phyloP scores from a whole-genome alignment of 2,329 filamentous ascomycete species.

The Fragosphaeria purpurea region DNA sequence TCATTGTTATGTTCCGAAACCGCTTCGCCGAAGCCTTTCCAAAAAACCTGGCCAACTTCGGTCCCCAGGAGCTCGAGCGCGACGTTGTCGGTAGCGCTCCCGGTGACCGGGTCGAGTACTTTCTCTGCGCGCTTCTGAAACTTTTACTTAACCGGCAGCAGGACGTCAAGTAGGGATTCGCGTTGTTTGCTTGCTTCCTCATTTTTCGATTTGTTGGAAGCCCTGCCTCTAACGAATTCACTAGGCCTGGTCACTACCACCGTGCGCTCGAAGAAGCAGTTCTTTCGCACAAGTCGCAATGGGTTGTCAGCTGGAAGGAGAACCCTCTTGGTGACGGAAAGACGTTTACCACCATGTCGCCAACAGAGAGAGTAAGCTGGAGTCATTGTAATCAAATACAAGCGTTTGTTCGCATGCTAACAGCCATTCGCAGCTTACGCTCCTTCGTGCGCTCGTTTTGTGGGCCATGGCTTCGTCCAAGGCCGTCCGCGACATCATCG shows the following conservation, averaged over 20 bases:
- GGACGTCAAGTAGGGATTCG: slow-evolving; percentile 75
- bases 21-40: slow-evolving; percentile 87
- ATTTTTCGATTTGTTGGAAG: slow-evolving; percentile 27
- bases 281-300: slow-evolving; percentile 74
- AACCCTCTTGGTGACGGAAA: slow-evolving; percentile 74
- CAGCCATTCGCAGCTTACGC: slow-evolving; percentile 51
- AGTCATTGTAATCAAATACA: no score
- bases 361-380: slow-evolving; percentile 63
- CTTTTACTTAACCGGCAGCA: slow-evolving; percentile 95
- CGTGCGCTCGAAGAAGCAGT: slow-evolving; percentile 92
- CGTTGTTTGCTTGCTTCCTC: neutral
- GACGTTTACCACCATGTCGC: slow-evolving; percentile 73
- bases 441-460: slow-evolving; percentile 72
- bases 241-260: slow-evolving; percentile 81
- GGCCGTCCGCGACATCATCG: slow-evolving; percentile 67
- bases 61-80: slow-evolving; percentile 87
- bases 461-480: slow-evolving; percentile 91
- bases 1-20: slow-evolving; percentile 95
- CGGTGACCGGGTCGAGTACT: slow-evolving; percentile 74
- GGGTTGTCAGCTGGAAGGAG: slow-evolving; percentile 75
- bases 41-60: slow-evolving; percentile 77
- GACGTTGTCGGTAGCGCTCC: slow-evolving; percentile 70
- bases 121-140: slow-evolving; percentile 81
- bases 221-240: neutral
- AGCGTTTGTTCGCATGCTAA: no score